phyloP scores from a whole-genome alignment of 2,329 filamentous ascomycete genomes.

The Scedosporium boydii region DNA sequence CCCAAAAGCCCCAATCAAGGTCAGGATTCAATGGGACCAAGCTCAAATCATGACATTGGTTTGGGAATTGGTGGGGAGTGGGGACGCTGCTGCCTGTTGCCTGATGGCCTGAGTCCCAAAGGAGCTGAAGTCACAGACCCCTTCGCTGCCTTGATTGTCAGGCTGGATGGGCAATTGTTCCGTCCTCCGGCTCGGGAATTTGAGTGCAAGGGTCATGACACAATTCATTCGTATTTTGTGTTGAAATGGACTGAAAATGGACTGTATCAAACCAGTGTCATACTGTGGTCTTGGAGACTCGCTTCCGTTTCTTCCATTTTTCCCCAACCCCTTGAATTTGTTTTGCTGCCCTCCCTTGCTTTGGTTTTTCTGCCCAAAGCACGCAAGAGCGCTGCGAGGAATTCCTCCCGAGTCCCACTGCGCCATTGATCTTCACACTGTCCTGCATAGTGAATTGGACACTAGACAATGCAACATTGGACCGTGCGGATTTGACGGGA shows the following conservation, averaged over 20 bases:
- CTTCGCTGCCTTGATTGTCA: neutral
- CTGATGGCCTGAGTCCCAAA: neutral
- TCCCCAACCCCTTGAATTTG: neutral
- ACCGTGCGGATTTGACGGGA: too few species aligned
- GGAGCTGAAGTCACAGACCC: neutral
- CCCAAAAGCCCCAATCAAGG: too few species aligned
- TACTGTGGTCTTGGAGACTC: too few species aligned
- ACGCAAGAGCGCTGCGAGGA: too few species aligned
- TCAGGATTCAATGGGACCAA: too few species aligned
- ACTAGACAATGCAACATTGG: too few species aligned
- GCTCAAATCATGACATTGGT: too few species aligned
- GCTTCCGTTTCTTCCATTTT: too few species aligned
- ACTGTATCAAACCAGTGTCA: too few species aligned
- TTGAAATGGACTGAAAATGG: neutral
- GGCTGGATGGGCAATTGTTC: neutral
- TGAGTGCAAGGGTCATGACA: neutral
- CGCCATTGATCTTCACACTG: too few species aligned
- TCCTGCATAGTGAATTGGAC: too few species aligned
- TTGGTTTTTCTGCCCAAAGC: neutral
- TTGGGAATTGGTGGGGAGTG: neutral
- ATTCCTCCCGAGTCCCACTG: too few species aligned
- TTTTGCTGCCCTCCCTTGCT: neutral
- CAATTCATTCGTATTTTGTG: neutral
- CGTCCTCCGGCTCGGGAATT: neutral
- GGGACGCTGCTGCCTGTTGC: constrained; percentile 4